Conservation (phyloP, 805 yeast genomes). For the Crinitomyces ghanaensis region DNA sequence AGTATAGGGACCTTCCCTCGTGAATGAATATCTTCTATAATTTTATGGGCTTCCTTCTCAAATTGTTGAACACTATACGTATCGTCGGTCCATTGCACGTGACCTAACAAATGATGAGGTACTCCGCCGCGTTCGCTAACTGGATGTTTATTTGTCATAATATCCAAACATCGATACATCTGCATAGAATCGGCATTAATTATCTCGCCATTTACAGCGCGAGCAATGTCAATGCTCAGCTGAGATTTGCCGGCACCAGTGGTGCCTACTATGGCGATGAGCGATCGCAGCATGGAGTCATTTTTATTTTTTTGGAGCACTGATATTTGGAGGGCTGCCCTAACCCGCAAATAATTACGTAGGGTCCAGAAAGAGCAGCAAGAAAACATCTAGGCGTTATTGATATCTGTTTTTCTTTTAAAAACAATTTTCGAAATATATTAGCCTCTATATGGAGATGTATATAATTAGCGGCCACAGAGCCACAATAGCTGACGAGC, state of each 20-base stretch:
- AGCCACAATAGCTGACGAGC: no score
- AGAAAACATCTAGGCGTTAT: no score
- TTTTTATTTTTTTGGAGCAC: no score
- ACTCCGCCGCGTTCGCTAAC: conserved; percentile 59
- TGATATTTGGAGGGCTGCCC: no score
- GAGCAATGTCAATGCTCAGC: conserved; percentile 68
- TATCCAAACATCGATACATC: conserved; percentile 61
- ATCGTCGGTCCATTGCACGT: conserved; percentile 68
- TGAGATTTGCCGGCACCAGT: conserved; percentile 97
- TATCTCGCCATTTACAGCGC: conserved; percentile 69
- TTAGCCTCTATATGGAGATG: no score
- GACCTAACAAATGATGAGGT: conserved; percentile 81
- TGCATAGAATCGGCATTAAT: conserved; percentile 98
- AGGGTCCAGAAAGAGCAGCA: no score
- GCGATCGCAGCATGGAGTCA: no score
- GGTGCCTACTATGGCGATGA: conserved; percentile 74
- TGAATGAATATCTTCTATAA: conserved; percentile 42
- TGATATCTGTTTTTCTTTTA: no score
- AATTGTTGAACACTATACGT: conserved; percentile 75
- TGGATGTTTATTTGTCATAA: conserved; percentile 90
- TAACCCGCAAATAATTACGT: no score
- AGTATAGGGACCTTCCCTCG: conserved; percentile 72
- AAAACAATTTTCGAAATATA: no score
- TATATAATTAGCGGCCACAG: no score
- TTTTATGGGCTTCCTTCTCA: conserved; percentile 51